Percentiles rank a stretch among this genome's conserved stretches.
Evolutionary conservation across 192 early-diverging fungal genomes (phyloP).

Genomic region (Umbelopsis vinacea): DNA sequence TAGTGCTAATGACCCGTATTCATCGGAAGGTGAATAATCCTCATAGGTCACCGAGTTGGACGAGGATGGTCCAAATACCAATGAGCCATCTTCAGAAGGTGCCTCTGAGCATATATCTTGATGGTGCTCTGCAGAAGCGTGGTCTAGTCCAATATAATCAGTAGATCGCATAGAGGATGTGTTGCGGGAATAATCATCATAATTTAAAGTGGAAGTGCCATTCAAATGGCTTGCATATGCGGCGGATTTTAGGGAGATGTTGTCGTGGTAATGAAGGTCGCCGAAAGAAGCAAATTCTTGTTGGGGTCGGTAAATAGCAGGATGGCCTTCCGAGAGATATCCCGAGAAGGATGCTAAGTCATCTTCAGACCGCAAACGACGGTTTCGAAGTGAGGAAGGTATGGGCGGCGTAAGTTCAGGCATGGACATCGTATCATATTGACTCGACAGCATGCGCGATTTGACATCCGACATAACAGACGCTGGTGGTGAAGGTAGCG

Average conservation of each 20-base stretch:
- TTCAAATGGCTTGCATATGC: not conserved
- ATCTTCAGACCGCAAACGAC: slow-evolving; percentile 1
- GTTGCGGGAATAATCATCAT: slow-evolving; percentile 18
- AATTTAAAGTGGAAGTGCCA: slow-evolving; percentile 13
- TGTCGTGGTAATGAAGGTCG: slow-evolving; percentile 7
- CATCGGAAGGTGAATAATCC: slow-evolving; percentile 11
- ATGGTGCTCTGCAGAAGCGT: not conserved
- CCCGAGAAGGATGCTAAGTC: slow-evolving; percentile 6
- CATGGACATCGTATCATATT: slow-evolving; percentile 34
- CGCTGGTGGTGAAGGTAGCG: not conserved
- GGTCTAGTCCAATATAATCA: not conserved
- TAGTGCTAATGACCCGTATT: slow-evolving; percentile 11
- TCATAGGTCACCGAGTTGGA: slow-evolving; percentile 8
- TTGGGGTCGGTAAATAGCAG: slow-evolving; percentile 12
- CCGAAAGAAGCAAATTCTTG: slow-evolving; percentile 13
- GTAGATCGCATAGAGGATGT: slow-evolving; percentile 20
- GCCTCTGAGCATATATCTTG: slow-evolving; percentile 20
- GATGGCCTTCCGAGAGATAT: slow-evolving; percentile 19
- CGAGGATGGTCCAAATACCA: slow-evolving; percentile 5
- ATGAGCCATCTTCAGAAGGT: slow-evolving; percentile 13
- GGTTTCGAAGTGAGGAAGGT: not conserved
- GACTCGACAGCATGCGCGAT: not conserved
- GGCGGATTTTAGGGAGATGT: not conserved
- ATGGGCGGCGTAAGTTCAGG: slow-evolving; percentile 27
- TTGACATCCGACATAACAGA: not conserved